phyloP scores from a whole-genome alignment of 2,329 filamentous ascomycete genomes.

The Aspergillus fructus region DNA sequence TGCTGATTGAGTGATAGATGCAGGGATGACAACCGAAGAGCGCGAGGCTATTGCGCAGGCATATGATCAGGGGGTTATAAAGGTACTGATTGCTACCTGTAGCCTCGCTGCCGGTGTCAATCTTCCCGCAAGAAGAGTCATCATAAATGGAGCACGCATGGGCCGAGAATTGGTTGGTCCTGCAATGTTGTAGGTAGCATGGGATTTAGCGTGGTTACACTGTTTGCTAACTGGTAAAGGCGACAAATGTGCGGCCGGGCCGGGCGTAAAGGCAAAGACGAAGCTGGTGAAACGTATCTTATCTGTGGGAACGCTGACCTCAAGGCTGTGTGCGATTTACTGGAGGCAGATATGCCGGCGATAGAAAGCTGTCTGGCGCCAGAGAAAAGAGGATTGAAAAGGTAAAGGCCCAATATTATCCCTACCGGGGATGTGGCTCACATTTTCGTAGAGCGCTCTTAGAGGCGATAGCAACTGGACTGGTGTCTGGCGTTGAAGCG shows the following conservation, averaged over 20 bases:
- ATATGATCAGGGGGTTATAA: slow-evolving; percentile 67
- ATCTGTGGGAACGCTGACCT: slow-evolving; percentile 70
- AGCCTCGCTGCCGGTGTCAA: slow-evolving; percentile 83
- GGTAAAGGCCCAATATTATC: slow-evolving; percentile 41
- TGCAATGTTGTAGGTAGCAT: slow-evolving; percentile 61
- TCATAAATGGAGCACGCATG: slow-evolving; percentile 73
- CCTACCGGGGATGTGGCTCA: slow-evolving; percentile 3
- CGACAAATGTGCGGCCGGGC: slow-evolving; percentile 78
- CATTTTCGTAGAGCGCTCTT: slow-evolving; percentile 59
- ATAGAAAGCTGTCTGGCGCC: slow-evolving; percentile 68
- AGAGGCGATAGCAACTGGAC: slow-evolving; percentile 66
- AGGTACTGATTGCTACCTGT: slow-evolving; percentile 73
- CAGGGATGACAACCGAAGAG: slow-evolving; percentile 68
- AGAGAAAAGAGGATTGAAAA: slow-evolving; percentile 67
- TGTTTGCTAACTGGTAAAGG: slow-evolving; percentile 33
- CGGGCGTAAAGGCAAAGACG: slow-evolving; percentile 75
- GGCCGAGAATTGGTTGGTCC: slow-evolving; percentile 74
- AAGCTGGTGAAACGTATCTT: slow-evolving; percentile 73
- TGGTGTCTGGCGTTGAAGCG: slow-evolving; percentile 65
- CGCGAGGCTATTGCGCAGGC: slow-evolving; percentile 69
- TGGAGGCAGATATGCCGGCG: slow-evolving; percentile 70
- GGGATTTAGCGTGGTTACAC: not conserved
- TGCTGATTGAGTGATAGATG: slow-evolving; percentile 36
- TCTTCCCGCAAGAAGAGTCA: slow-evolving; percentile 68
- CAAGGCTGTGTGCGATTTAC: slow-evolving; percentile 66